These are phyloP conservation scores for Pythium aristosporum DNA, from an alignment of 352 stramenopile genomes.

Conservation along the genomic window DNA sequence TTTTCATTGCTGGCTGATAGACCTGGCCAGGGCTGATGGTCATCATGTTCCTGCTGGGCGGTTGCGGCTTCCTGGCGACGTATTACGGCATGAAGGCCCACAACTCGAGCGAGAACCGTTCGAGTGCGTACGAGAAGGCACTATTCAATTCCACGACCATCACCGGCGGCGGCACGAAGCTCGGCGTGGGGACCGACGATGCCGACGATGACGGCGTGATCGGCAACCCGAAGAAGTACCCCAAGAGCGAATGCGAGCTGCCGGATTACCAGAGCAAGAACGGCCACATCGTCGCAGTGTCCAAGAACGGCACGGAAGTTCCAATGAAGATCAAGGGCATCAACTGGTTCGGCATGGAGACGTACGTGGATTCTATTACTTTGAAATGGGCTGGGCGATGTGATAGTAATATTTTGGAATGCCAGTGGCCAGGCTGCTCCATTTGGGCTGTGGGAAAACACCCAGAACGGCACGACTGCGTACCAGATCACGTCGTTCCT, in stretches of 20 bases:
- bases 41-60: neutral
- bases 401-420: too few species aligned
- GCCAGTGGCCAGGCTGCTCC: constrained; percentile 39
- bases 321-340: constrained; percentile 81
- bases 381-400: too few species aligned
- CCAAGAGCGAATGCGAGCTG: constrained; percentile 50
- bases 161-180: constrained; percentile 19
- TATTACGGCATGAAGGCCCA: constrained; percentile 5
- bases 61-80: neutral
- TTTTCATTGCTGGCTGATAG: neutral
- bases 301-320: constrained; percentile 47
- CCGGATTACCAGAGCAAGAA: constrained; percentile 82
- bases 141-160: constrained; percentile 2
- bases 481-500: constrained; percentile 73
- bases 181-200: constrained; percentile 31
- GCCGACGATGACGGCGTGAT: constrained; percentile 46
- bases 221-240: constrained; percentile 75
- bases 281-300: constrained; percentile 59
- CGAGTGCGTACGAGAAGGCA: neutral
- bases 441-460: constrained; percentile 63
- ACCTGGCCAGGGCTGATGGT: constrained; percentile 5
- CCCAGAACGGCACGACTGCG: constrained; percentile 51
- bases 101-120: neutral
- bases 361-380: constrained; percentile 27
- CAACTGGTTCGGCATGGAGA: constrained; percentile 85